Percentiles rank a stretch among this genome's conserved stretches.
phyloP scores from a whole-genome alignment of 1,284 basidiomycete species.

The Blastosporella zonata region DNA sequence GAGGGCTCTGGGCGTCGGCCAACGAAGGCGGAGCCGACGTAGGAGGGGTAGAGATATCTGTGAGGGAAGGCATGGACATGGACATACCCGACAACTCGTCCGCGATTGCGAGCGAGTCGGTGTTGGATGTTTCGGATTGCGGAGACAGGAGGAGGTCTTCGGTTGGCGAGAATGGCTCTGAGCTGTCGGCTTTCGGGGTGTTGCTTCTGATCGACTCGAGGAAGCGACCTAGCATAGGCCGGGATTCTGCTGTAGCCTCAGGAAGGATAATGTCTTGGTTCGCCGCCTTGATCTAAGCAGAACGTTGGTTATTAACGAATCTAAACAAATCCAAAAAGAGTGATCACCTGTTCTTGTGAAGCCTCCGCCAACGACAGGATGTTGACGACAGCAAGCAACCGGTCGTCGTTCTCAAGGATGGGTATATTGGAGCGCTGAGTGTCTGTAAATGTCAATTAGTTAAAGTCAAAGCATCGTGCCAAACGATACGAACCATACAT shows the following conservation, averaged over 20 bases:
- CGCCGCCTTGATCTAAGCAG: not conserved
- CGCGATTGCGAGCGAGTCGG: not conserved
- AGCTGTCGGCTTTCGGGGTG: not conserved
- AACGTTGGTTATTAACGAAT: not conserved
- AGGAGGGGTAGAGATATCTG: not conserved
- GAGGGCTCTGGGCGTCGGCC: not conserved
- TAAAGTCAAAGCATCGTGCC: not conserved
- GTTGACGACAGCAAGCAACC: constrained; percentile 5
- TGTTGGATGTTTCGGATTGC: not conserved
- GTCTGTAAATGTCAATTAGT: not conserved
- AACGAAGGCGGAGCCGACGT: not conserved
- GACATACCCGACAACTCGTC: not conserved
- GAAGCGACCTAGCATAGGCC: not conserved
- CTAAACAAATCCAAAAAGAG: not conserved
- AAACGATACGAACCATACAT: not conserved
- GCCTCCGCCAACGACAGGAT: not conserved
- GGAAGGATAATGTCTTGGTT: not conserved
- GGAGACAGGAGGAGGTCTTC: not conserved
- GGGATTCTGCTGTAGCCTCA: not conserved
- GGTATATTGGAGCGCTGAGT: not conserved
- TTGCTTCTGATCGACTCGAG: constrained; percentile 3
- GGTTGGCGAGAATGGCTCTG: not conserved
- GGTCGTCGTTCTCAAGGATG: not conserved
- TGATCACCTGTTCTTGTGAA: constrained; percentile 1
- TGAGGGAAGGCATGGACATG: not conserved